Evolutionary conservation across 2,329 filamentous ascomycete genomes (phyloP).

Genomic region (Fusarium sp.): DNA sequence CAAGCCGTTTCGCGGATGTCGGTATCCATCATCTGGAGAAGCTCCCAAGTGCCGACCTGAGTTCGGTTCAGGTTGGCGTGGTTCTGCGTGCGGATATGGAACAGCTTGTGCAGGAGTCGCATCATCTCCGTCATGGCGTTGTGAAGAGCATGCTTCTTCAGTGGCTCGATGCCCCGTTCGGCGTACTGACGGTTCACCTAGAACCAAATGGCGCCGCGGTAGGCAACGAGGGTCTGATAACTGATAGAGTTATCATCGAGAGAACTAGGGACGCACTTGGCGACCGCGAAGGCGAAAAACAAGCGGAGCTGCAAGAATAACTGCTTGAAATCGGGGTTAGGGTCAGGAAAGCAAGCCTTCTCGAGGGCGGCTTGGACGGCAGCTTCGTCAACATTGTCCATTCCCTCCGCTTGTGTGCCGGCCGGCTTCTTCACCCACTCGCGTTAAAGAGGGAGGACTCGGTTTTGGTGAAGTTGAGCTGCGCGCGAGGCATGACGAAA

Average conservation of each 20-base stretch:
- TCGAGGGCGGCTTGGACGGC: too few relatives aligned
- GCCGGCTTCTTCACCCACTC: too few relatives aligned
- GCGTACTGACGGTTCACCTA: not conserved
- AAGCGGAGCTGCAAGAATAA: not conserved
- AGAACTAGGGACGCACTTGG: too few relatives aligned
- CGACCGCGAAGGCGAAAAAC: not conserved
- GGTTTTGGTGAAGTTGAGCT: too few relatives aligned
- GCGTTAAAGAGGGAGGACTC: too few relatives aligned
- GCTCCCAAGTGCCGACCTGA: not conserved
- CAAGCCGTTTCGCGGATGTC: conserved; percentile 1
- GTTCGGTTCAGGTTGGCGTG: not conserved
- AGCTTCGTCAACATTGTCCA: too few relatives aligned
- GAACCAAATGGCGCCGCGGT: not conserved
- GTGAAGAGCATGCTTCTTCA: not conserved
- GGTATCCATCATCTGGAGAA: conserved; percentile 11
- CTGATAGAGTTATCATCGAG: not conserved
- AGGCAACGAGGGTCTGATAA: not conserved
- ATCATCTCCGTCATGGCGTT: not conserved
- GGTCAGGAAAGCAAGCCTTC: too few relatives aligned
- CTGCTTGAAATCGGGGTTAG: not conserved
- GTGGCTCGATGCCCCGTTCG: not conserved
- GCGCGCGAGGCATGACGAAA: too few relatives aligned
- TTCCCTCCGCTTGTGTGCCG: too few relatives aligned
- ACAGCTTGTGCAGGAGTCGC: not conserved
- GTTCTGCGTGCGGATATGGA: not conserved